Base-by-base conservation (phyloP, 2,329 filamentous ascomycete species). In the Pezicula carpinea region DNA sequence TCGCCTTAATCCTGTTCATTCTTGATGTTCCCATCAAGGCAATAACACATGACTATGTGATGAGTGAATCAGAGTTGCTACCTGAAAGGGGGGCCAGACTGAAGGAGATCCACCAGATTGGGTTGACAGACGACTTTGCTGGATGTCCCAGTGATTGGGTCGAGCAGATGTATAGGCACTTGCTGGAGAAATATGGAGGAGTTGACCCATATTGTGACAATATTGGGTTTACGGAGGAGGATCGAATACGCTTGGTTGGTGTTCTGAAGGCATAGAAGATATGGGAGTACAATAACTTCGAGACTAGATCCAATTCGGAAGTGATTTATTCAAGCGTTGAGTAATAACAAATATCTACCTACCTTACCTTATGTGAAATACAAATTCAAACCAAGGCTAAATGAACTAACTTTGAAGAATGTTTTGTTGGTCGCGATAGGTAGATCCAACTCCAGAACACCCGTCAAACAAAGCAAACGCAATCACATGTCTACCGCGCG, bases 51-150 rank as follows among this genome's bases (percentile, higher is more conserved):
- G 90, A 95, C 66, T 95, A 95, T 64, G 65, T 76, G 49, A 72
- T 84, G 19, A 89, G 84, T 3, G 73, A 76, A 49, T 72, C 78
- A 46, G 78, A 80, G 33, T 71, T 93, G 11, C 69, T 71, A 26
- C 64, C 74, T 0, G 84, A 89, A 60, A 75, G 76, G 53, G 79
- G 80, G 47, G 72, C 76, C 58, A 75, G 86, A 43, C 60, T 92
- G 53, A 67, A 70, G 40, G 88, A 95, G 66, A 84, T 95, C 45
- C 64, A 68, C 4, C 74, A 77, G 39, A 80, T 93, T 54, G 89
- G 89, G 0, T 68, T 95, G 43, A 76, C 81, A 0, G 80, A 85
- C n/a, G 79, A 82, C 3, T 95, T 89, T 73, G 84, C 79, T 0
- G 72, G 75, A 18, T 88, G 85, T 55, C 78, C 82, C 3, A 64